Base-by-base conservation (phyloP, 2,329 filamentous ascomycete genomes). In the Periconia sp. region DNA sequence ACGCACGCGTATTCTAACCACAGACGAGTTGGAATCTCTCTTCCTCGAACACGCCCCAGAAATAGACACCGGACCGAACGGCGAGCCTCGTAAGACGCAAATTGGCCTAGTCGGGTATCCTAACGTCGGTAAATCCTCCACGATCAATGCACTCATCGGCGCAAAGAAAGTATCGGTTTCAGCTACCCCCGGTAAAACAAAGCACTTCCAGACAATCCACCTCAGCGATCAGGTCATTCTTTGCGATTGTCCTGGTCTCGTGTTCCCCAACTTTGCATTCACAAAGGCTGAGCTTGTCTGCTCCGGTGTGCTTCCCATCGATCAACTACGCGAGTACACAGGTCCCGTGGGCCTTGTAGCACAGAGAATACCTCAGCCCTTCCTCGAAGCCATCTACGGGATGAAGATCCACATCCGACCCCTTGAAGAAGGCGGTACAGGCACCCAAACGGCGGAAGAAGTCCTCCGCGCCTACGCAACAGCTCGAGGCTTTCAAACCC, bases 111-210 rank as follows among this genome's bases (percentile, higher is more conserved):
- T 99, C 25, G 94, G 94, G 46, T 99, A 99, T 73, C 94, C 94
- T 63, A 99, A 99, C 75, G 94, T 99, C 52, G 94, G 94, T 74
- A 99, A 99, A 75, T 99, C 95, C 1, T 96, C 92, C 35, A 99
- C 94, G 12, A 99, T 99, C 79, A 99, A 99, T 75, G 92, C 94
- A 29, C 82, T 99, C n/a, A 92, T 97, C 45, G 95, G 95, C 36
- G 86, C 94, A 41, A 99, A 97, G 77, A 99, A 97, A 75, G 94
- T 99, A 5, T 97, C 92, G 0, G 95, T 99, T 26, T 99, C 94
- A 12, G 87, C 92, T 11, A 99, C 94, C 1, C 94, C 94, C 4
- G 94, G 94, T 68, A 99, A 99, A 76, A 99, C 94, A 11, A 99
- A 99, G 77, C 94, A 99, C 65, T 99, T 99, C 76, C 94, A 99